Base-by-base conservation (phyloP, 2,329 filamentous ascomycete genomes). In the Cadophora sp. region DNA sequence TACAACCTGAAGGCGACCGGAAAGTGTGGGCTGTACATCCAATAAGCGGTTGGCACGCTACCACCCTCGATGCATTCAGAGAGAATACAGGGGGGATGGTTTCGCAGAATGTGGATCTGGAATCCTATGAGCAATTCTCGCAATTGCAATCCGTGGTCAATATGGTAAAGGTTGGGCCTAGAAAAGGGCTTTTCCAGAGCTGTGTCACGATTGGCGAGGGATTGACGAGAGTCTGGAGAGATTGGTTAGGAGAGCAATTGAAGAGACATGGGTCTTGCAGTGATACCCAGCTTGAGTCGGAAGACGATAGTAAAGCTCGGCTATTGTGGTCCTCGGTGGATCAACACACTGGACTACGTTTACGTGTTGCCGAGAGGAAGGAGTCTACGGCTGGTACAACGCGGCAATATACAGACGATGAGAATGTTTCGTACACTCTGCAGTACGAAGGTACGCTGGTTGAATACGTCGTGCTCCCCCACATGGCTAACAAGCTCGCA, bases 111-210 rank as follows among this genome's bases (percentile, higher is more conserved):
- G 76, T 95, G 43, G 82, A 83, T 56, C 81, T 96, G 1, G 92
- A 94, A 70, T 85, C 85, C 0, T 85, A 87, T 69, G 91, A 94
- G 78, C 80, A 88, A 24, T 94, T 96, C 76, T 89, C 90, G 0
- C 92, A 96, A 78, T 83, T 96, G 13, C 91, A 90, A 75, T 85
- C 88, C 7, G 82, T 87, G 22, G 86, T 87, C 11, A 92, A 89
- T 73, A 78, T 96, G 41, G 89, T 93, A 68, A 89, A 89, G 75
- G 81, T 88, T 41, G 87, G 88, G 1, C 84, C 87, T 0, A 83
- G 82, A 33, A 83, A 81, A 24, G 89, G 87, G 3, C 76, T 91
- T 0, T 89, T 93, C 71, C 80, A 86, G 62, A 89, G 85, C 74
- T 87, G 88, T 68, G 84, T 90, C 62, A 89, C 87, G 51, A 81